Percentiles rank a stretch among this genome's conserved stretches.
Conservation (phyloP, 2,329 filamentous ascomycete species). For the Pseudonectria buxi region DNA sequence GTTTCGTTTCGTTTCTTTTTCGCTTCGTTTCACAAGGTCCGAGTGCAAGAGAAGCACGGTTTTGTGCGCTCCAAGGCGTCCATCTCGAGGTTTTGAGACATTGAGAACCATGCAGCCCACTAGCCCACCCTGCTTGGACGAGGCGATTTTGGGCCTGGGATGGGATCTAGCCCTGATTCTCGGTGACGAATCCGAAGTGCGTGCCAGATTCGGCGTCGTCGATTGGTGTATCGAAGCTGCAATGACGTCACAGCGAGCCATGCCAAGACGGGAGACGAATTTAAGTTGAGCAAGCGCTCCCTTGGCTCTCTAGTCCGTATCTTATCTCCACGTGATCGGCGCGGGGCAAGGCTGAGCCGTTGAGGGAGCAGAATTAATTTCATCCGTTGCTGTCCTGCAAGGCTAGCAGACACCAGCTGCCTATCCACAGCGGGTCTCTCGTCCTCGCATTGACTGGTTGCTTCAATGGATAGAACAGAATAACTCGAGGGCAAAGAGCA, state of each 20-base stretch:
- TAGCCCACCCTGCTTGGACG: too few species aligned
- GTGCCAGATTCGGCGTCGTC: constrained; percentile 10
- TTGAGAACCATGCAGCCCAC: too few species aligned
- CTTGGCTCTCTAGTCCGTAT: neutral
- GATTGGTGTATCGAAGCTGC: constrained; percentile 10
- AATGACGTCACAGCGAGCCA: constrained; percentile 12
- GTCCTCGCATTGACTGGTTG: constrained; percentile 1
- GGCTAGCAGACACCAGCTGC: constrained; percentile 11
- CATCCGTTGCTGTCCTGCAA: constrained; percentile 1
- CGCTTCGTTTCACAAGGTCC: too few species aligned
- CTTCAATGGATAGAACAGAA: constrained; percentile 4
- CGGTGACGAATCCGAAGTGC: constrained; percentile 4
- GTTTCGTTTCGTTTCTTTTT: too few species aligned
- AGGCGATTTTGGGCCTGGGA: too few species aligned
- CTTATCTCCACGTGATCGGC: constrained; percentile 15
- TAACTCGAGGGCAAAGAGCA: neutral
- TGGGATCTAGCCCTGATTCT: neutral
- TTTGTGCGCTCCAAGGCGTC: too few species aligned
- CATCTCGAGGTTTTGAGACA: too few species aligned
- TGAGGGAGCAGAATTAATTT: too few species aligned
- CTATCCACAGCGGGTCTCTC: neutral
- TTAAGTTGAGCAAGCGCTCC: neutral
- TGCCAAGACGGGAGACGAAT: too few species aligned
- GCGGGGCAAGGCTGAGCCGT: constrained; percentile 15
- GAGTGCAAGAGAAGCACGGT: too few species aligned